Conservation (phyloP, 2,329 filamentous ascomycete genomes). For the Fusarium temperatum region DNA sequence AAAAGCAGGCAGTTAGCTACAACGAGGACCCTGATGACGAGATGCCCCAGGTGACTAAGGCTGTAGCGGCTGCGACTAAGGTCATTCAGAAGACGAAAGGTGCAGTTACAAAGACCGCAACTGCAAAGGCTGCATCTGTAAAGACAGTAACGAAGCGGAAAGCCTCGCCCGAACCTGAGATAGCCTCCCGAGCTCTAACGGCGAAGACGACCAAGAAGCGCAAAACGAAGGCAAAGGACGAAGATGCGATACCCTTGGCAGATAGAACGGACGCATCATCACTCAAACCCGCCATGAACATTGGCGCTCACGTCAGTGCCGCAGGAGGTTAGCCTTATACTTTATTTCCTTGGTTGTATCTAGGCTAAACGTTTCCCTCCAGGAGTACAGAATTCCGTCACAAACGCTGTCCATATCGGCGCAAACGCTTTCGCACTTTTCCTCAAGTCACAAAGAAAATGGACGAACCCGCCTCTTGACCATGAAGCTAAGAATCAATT, state of each 20-base stretch:
- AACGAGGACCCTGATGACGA: constrained; percentile 41
- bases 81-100: constrained; percentile 44
- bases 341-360: constrained; percentile 2
- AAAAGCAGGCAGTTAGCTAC: constrained; percentile 46
- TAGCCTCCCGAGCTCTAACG: constrained; percentile 28
- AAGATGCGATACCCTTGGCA: constrained; percentile 69
- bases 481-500: constrained; percentile 75
- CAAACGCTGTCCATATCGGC: constrained; percentile 81
- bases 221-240: constrained; percentile 51
- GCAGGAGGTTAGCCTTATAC: constrained; percentile 77
- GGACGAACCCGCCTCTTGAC: constrained; percentile 82
- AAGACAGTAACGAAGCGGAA: constrained; percentile 47
- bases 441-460: constrained; percentile 95
- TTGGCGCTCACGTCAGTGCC: constrained; percentile 91
- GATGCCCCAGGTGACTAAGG: constrained; percentile 23
- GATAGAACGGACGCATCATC: constrained; percentile 70
- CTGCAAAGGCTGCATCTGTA: constrained; percentile 34
- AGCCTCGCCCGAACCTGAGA: constrained; percentile 38
- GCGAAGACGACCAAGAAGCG: constrained; percentile 54
- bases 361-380: not conserved
- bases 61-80: constrained; percentile 32
- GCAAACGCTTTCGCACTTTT: constrained; percentile 95
- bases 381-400: constrained; percentile 90
- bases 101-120: constrained; percentile 28
- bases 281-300: constrained; percentile 76